These are phyloP conservation scores for Euphorbia peplus DNA, from an alignment of 345 rosid species.

Conservation along the genomic window DNA sequence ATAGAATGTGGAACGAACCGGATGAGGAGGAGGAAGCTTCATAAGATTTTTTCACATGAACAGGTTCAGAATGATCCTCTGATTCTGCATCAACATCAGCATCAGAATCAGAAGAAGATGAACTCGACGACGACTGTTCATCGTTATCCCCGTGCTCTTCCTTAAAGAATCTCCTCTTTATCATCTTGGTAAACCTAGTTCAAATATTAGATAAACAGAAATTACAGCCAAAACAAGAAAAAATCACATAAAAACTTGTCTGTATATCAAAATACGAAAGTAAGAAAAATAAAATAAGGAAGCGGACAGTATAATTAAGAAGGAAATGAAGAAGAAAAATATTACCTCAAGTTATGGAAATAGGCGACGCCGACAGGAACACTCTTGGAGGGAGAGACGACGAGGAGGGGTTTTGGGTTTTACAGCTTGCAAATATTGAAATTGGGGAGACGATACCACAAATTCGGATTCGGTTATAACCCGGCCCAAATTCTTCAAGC, in stretches of 20 bases:
- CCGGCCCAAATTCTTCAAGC: not conserved
- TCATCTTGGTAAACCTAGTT: slow-evolving; percentile 36
- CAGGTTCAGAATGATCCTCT: slow-evolving; percentile 38
- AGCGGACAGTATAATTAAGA: not conserved
- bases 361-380: not conserved
- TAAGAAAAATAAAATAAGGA: not conserved
- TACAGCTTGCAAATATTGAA: not conserved
- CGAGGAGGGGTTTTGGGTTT: slow-evolving; percentile 12
- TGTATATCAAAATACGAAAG: too few relatives aligned
- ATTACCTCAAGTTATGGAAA: not conserved
- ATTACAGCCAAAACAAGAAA: too few relatives aligned
- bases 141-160: slow-evolving; percentile 70
- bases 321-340: not conserved
- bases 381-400: not conserved
- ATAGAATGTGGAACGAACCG: slow-evolving; percentile 37
- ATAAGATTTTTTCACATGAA: slow-evolving; percentile 29
- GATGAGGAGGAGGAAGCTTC: slow-evolving; percentile 43
- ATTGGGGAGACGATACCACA: not conserved
- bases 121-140: slow-evolving; percentile 50
- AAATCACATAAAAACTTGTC: too few relatives aligned
- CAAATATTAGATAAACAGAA: not conserved
- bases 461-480: slow-evolving; percentile 5
- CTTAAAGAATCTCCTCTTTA: slow-evolving; percentile 77
- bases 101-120: slow-evolving; percentile 49
- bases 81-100: slow-evolving; percentile 62